Percentiles rank a stretch among this genome's conserved stretches.
These are phyloP conservation scores for Parastagonospora nodorum DNA, from an alignment of 2,329 filamentous ascomycete species.

Conservation along the genomic window DNA sequence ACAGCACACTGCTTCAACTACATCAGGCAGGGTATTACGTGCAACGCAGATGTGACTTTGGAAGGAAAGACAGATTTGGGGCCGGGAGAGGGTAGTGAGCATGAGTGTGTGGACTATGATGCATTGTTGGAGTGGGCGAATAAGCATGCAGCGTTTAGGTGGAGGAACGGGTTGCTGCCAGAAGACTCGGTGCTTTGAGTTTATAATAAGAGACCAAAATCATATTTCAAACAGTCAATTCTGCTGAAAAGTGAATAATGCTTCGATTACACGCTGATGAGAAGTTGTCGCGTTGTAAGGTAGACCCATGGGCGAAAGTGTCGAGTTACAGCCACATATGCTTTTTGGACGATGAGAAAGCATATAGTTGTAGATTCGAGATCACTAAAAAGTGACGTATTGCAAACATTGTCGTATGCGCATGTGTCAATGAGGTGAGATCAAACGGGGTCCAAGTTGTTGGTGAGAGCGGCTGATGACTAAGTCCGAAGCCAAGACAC, in stretches of 20 bases:
- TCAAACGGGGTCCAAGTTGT: too few species aligned
- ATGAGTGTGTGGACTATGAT: conserved; percentile 32
- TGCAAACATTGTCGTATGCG: too few species aligned
- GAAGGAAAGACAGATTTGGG: conserved; percentile 26
- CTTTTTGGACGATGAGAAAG: too few species aligned
- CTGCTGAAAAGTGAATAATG: too few species aligned
- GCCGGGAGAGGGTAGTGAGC: conserved; percentile 25
- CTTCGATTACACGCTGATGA: too few species aligned
- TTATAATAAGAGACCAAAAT: not conserved
- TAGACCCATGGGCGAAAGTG: too few species aligned
- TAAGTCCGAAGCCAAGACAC: not conserved
- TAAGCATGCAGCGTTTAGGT: conserved; percentile 14
- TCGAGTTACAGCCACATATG: too few species aligned
- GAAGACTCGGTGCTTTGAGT: not conserved
- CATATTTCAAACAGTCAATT: not conserved
- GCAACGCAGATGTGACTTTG: conserved; percentile 26
- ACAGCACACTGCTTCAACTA: conserved; percentile 32
- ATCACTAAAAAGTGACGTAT: too few species aligned
- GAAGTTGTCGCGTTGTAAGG: too few species aligned
- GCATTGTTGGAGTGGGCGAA: conserved; percentile 28
- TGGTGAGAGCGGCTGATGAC: too few species aligned
- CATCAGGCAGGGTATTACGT: conserved; percentile 27
- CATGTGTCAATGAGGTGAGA: too few species aligned
- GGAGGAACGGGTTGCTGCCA: conserved; percentile 25
- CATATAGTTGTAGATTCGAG: too few species aligned